Conservation (phyloP, 2,329 filamentous ascomycete species). For the Camillea tinctor region DNA sequence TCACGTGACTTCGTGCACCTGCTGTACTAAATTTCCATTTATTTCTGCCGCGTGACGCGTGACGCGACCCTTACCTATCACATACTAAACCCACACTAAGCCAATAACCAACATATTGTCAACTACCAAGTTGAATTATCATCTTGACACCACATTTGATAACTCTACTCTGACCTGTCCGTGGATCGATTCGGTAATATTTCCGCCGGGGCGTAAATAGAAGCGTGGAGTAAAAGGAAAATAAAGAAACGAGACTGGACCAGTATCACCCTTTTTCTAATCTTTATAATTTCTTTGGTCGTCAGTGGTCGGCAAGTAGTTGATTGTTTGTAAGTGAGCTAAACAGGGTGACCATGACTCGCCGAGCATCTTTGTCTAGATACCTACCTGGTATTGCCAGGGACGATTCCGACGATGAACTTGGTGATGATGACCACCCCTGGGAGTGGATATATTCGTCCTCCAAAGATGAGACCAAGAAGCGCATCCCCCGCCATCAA, state of each 20-base stretch:
- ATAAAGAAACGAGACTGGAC: too few relatives aligned
- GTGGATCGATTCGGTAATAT: too few relatives aligned
- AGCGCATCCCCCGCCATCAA: slow-evolving; percentile 36
- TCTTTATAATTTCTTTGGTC: not conserved
- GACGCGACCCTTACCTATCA: not conserved
- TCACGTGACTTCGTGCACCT: not conserved
- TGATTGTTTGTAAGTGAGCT: not conserved
- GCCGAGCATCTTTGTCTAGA: slow-evolving; percentile 10
- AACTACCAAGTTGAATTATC: not conserved
- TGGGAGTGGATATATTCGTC: slow-evolving; percentile 75
- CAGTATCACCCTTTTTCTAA: not conserved
- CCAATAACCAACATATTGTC: not conserved
- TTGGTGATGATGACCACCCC: slow-evolving; percentile 67
- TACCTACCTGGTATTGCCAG: slow-evolving; percentile 61
- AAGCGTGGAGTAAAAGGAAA: too few relatives aligned
- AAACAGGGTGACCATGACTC: slow-evolving; percentile 4
- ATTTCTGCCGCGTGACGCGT: not conserved
- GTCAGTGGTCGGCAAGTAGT: not conserved
- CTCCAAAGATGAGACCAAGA: slow-evolving; percentile 10
- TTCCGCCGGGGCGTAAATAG: too few relatives aligned
- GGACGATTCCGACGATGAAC: slow-evolving; percentile 87
- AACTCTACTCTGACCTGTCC: too few relatives aligned
- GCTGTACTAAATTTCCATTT: not conserved
- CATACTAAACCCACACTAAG: not conserved
- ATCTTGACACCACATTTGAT: not conserved